Base-by-base conservation (phyloP, 345 rosid genomes). In the Excoecaria agallocha region DNA sequence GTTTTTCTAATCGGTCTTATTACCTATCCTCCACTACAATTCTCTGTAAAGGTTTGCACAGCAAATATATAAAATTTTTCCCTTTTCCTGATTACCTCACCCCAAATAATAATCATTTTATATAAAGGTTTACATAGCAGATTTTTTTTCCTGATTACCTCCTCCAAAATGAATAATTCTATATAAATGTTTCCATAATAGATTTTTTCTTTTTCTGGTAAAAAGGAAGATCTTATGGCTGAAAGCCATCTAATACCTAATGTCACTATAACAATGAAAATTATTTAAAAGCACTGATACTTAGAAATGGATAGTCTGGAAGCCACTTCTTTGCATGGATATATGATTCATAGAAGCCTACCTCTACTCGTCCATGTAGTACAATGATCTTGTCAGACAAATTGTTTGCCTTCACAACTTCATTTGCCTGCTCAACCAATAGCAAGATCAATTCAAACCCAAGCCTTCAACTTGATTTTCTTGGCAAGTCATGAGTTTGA, bases 281-380 rank as follows among this genome's bases (percentile, higher is more conserved):
- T 24, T 55, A 61, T 41, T 59, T 48, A 70, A 56, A 67, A 59
- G 30, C 15, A 39, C 6, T 52, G 35, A 35, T 43, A 63, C 30
- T 37, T 10, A 59, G 24, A 67, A 24, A 71, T 35, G 10, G 30
- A 75, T 46, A 49, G 50, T 61, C 10, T 25, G 6, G 43, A 25
- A 59, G 20, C 55, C 51, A 17, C 12, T 48, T 55, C 11, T 10
- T 5, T 37, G 54, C 75, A 68, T 8, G 68, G 41, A 46, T 66
- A 76, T 19, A 55, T 55, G 25, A 55, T 6, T 55, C 22, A 55
- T 24, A 66, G 15, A 77, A 81, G 77, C 69, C 70, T 88, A 95
- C 99, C 97, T 95, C 99, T 74, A 95, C 97, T 71, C 99, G 83
- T 63, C 98, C 98, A 69, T 91, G 99, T 78, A 95, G 78, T 68